Conservation (phyloP, 2,329 filamentous ascomycete genomes). For the Monilinia fructigena region DNA sequence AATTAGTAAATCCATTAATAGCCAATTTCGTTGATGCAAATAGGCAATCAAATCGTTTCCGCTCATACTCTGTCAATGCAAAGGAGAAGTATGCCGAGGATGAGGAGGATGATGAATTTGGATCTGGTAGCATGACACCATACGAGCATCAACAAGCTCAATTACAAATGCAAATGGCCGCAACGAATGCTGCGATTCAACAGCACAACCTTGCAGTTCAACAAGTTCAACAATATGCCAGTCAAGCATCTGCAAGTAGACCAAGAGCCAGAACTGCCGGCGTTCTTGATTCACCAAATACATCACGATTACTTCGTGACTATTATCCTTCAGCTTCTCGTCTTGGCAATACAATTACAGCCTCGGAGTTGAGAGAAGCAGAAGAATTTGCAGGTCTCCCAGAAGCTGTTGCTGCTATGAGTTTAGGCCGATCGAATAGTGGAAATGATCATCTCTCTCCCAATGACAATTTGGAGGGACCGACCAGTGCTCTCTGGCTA, state of each 20-base stretch:
- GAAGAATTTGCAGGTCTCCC: conserved; percentile 78
- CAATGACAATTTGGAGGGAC: conserved; percentile 84
- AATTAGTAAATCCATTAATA: conserved; percentile 66
- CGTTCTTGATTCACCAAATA: conserved; percentile 63
- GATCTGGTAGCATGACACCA: conserved; percentile 46
- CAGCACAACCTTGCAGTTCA: conserved; percentile 93
- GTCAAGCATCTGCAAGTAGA: conserved; percentile 74
- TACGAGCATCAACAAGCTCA: conserved; percentile 61
- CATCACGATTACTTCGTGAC: conserved; percentile 56
- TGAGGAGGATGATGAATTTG: conserved; percentile 73
- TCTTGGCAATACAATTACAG: conserved; percentile 72
- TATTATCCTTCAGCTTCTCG: conserved; percentile 76
- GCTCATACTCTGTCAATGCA: conserved; percentile 97
- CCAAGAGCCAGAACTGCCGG: conserved; percentile 90
- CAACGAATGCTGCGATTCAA: conserved; percentile 70
- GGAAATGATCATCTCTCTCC: conserved; percentile 66
- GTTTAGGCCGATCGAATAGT: conserved; percentile 64
- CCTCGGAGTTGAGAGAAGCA: conserved; percentile 74
- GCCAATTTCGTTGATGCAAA: conserved; percentile 62
- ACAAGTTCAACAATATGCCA: conserved; percentile 88
- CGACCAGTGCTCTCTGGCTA: conserved; percentile 92
- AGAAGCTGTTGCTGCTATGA: conserved; percentile 79
- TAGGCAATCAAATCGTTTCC: conserved; percentile 80
- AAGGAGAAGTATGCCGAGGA: conserved; percentile 95
- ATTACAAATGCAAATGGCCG: conserved; percentile 61